Evolutionary conservation across 768 basidiomycete species (phyloP), one percentile per base, ranked within the genome.

Genomic region (Rhizopogon vinicolor): DNA sequence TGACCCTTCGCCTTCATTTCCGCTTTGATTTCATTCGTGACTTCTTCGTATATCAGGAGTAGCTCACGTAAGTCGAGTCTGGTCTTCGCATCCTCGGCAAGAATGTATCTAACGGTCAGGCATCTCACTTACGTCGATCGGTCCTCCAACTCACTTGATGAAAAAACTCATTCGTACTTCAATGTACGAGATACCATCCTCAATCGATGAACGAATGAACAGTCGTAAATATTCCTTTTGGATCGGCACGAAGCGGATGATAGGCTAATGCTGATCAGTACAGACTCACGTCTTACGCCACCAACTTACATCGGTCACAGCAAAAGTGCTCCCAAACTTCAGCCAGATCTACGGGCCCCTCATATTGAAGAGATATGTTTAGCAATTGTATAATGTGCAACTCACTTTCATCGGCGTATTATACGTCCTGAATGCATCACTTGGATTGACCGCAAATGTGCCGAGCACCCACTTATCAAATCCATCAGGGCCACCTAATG

Each of bases 181-280:
- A 22, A 74, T 63, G 55, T 80, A 79, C 6, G 72, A 74, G 44
- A 79, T 74, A 2, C 78, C 78, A 54, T 80, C 78, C 3, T 68
- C 72, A 18, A 80, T 67, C 7, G 72, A 75, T 29, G 72, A 67
- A 37, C 67, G 52, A 56, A 80, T 61, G 58, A 76, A 75, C 52
- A 73, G 61, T 13, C 56, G 58, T 16, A 63, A 50, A 40, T 64
- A 53, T 10, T 52, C 54, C 25, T 46, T 53, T 35, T 58, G 61
- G 31, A 65, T 58, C n/a, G 64, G 63, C 54, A 64, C 45, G 31
- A 60, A 66, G 54, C 62, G 63, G 35, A 66, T 60, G 16, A 64
- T 54, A 62, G 67, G 45, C 78, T 63, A 52, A 72, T 74, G 42
- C 64, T 60, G 31, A 53, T 49, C 4, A 54, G 44, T 31, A 31